These are phyloP conservation scores for Sporothrix inflata DNA, from an alignment of 2,329 filamentous ascomycete genomes.

Conservation along the genomic window DNA sequence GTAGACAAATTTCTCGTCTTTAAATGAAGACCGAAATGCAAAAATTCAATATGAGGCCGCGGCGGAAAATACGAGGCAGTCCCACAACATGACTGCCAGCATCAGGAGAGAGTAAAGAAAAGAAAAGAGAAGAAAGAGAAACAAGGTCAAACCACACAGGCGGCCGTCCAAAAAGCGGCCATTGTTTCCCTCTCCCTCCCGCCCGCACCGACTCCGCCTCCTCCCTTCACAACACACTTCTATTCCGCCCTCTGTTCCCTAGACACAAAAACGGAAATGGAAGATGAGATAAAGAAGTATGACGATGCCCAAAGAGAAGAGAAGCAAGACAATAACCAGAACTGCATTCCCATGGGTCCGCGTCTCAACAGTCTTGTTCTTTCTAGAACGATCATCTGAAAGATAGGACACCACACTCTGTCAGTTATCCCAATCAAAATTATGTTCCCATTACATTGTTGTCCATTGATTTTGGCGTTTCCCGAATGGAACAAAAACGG, in stretches of 20 bases:
- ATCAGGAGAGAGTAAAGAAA: neutral
- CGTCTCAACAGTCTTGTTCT: neutral
- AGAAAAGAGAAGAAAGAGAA: conserved; percentile 7
- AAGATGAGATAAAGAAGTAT: neutral
- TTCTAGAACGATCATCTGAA: conserved; percentile 4
- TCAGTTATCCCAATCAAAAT: no score
- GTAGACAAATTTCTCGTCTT: neutral
- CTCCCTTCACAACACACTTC: neutral
- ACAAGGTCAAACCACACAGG: neutral
- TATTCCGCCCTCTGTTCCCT: neutral
- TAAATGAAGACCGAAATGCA: neutral
- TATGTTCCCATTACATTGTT: neutral
- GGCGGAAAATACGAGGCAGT: neutral
- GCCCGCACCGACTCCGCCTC: neutral
- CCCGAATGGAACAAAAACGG: neutral
- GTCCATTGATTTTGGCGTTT: no score
- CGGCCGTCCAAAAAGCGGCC: neutral
- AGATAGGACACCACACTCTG: neutral
- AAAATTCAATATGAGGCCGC: neutral
- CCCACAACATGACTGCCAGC: neutral
- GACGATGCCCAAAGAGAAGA: no score
- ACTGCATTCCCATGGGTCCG: neutral
- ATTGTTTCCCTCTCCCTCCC: neutral
- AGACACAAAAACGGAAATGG: neutral
- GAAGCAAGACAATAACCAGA: neutral